Evolutionary conservation across 2,329 filamentous ascomycete species (phyloP).

Genomic region (Sclerotinia nivalis): DNA sequence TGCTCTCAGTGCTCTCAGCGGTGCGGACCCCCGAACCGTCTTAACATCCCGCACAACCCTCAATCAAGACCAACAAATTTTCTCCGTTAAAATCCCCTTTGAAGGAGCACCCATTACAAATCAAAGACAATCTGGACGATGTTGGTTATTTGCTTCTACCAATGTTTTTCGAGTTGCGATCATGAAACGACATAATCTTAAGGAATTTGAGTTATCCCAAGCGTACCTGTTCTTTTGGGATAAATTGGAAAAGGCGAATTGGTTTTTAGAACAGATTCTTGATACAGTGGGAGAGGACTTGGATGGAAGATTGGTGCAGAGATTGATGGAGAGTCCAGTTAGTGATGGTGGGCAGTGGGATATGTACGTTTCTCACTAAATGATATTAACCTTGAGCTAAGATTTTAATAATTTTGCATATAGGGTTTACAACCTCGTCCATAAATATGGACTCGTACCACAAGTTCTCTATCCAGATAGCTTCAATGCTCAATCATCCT

Average conservation of each 20-base stretch:
- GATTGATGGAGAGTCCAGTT: constrained; percentile 66
- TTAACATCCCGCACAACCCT: constrained; percentile 63
- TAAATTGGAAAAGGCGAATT: constrained; percentile 90
- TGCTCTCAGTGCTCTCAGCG: constrained; percentile 71
- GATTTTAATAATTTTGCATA: neutral
- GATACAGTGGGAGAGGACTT: constrained; percentile 71
- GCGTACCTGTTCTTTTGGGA: constrained; percentile 91
- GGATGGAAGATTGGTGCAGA: constrained; percentile 71
- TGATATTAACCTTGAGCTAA: neutral
- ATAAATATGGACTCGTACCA: constrained; percentile 87
- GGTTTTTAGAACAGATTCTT: constrained; percentile 81
- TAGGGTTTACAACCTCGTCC: constrained; percentile 74
- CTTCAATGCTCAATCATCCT: constrained; percentile 73
- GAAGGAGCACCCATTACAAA: constrained; percentile 85
- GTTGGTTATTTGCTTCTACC: constrained; percentile 91
- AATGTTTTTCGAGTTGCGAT: constrained; percentile 88
- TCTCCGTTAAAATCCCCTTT: constrained; percentile 79
- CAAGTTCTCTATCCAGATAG: constrained; percentile 79
- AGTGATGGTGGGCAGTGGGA: constrained; percentile 89
- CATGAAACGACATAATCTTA: constrained; percentile 78
- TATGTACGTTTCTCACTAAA: constrained; percentile 48
- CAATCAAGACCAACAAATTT: constrained; percentile 73
- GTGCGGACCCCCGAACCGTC: constrained; percentile 64
- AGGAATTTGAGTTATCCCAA: constrained; percentile 82
- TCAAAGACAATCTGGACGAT: constrained; percentile 77